Evolutionary conservation across 495 filamentous ascomycete species (phyloP).

Genomic region (Penicillium paradoxum): DNA sequence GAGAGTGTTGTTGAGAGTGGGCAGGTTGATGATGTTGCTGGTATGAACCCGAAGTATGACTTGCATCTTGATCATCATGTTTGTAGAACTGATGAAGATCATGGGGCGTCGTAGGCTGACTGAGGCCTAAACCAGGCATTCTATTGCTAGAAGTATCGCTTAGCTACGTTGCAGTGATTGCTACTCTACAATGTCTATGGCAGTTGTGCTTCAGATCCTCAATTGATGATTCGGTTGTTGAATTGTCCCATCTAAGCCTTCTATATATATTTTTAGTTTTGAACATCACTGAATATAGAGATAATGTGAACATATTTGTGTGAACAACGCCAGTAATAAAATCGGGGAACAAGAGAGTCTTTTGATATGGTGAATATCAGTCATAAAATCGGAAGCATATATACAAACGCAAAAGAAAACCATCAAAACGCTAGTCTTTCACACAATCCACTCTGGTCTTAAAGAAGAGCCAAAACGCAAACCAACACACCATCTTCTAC

Average conservation of each 20-base stretch:
- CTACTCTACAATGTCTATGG: no score
- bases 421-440: conserved; percentile 7
- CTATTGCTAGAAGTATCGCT: background rate
- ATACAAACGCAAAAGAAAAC: background rate
- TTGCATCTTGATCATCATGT: conserved; percentile 7
- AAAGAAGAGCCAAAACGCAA: background rate
- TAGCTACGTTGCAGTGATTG: background rate
- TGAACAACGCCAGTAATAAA: no score
- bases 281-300: background rate
- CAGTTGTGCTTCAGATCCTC: no score
- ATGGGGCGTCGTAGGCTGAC: background rate
- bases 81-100: background rate
- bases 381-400: conserved; percentile 2
- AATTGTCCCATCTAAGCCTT: no score
- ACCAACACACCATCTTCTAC: background rate
- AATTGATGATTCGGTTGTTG: no score
- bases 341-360: no score
- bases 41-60: background rate
- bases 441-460: background rate
- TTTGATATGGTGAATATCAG: conserved; percentile 1
- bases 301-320: no score
- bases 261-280: no score
- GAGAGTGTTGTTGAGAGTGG: background rate
- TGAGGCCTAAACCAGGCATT: background rate
- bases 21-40: background rate